phyloP scores from a whole-genome alignment of 2,329 filamentous ascomycete species.

The Sporothrix phasma region DNA sequence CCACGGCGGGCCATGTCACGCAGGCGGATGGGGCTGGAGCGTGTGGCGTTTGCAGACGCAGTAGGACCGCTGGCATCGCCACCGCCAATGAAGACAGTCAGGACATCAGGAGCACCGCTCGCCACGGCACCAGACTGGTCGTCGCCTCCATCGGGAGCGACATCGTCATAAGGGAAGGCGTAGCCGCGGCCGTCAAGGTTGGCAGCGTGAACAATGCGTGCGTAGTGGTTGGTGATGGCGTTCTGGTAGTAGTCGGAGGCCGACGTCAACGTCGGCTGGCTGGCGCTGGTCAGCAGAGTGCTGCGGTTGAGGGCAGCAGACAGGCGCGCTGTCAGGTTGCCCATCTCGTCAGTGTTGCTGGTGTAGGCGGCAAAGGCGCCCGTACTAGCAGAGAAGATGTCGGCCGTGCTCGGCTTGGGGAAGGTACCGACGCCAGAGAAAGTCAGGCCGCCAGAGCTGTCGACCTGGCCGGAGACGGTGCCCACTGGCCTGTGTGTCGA shows the following conservation, averaged over 20 bases:
- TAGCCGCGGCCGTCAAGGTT: constrained; percentile 54
- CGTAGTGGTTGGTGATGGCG: constrained; percentile 54
- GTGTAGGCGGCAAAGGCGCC: constrained; percentile 44
- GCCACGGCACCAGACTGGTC: constrained; percentile 56
- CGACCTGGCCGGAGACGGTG: constrained; percentile 35
- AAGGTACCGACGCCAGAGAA: constrained; percentile 35
- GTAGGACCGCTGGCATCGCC: constrained; percentile 1
- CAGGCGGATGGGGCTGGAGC: constrained; percentile 13
- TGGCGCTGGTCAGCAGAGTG: constrained; percentile 47
- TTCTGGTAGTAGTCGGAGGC: constrained; percentile 47
- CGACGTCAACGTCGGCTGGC: constrained; percentile 41
- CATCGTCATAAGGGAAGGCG: constrained; percentile 64
- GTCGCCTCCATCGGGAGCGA: constrained; percentile 40
- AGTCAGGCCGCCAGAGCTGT: constrained; percentile 28
- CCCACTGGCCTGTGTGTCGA: constrained; percentile 49
- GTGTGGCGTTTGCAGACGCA: constrained; percentile 1
- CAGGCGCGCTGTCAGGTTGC: constrained; percentile 61
- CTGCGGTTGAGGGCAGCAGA: constrained; percentile 67
- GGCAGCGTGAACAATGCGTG: constrained; percentile 51
- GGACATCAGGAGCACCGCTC: constrained; percentile 42
- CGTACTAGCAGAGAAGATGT: constrained; percentile 44
- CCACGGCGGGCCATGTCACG: constrained; percentile 18
- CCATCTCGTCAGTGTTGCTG: constrained; percentile 36
- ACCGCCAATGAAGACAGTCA: constrained; percentile 19
- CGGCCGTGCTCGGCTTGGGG: constrained; percentile 35